Evolutionary conservation across 2,329 filamentous ascomycete genomes (phyloP).

Genomic region (Fusarium compactum): DNA sequence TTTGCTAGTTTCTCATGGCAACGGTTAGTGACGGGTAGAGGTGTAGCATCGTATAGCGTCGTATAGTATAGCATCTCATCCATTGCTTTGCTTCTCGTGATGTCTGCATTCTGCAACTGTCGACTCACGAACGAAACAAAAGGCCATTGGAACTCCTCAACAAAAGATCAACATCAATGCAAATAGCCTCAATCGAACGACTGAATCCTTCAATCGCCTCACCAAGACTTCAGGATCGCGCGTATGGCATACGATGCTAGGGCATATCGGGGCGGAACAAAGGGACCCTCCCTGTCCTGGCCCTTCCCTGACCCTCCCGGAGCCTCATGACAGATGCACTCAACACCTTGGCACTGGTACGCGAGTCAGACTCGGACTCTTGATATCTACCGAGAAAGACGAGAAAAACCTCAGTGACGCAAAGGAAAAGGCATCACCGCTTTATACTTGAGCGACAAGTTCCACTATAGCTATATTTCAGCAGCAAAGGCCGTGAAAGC

Average conservation of each 20-base stretch:
- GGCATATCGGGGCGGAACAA: not conserved
- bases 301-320: not conserved
- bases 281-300: not conserved
- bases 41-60: not conserved
- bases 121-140: not conserved
- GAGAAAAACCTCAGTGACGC: conserved; percentile 10
- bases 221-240: not conserved
- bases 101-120: not conserved
- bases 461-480: conserved; percentile 1
- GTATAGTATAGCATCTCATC: not conserved
- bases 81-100: not conserved
- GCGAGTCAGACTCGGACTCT: conserved; percentile 17
- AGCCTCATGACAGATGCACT: conserved; percentile 14
- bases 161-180: not conserved
- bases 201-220: conserved; percentile 18
- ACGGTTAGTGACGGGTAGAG: not conserved
- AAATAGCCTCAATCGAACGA: conserved; percentile 7
- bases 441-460: conserved; percentile 11
- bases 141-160: not conserved
- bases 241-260: not conserved
- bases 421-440: conserved; percentile 7
- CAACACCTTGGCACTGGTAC: not conserved
- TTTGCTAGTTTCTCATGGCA: not conserved
- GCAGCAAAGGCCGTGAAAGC: not conserved
- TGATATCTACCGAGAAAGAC: conserved; percentile 4